Evolutionary conservation across 2,329 filamentous ascomycete species (phyloP), one percentile per base, ranked within the genome.

Genomic region (Neofusicoccum sp.): DNA sequence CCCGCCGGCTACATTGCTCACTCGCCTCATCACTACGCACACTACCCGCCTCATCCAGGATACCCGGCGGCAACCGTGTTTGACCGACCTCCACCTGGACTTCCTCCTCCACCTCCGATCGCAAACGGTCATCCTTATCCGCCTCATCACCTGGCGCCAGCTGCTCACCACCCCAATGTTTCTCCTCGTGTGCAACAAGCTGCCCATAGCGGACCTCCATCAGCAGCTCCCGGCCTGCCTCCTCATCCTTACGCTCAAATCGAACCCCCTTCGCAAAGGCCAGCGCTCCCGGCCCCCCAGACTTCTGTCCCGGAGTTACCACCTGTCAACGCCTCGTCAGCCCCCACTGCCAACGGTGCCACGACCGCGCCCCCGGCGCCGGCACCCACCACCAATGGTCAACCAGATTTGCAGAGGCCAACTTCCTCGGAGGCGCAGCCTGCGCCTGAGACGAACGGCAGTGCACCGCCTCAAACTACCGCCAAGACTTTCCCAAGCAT

Each of bases 401-500:
- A 34, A 8, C 44, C 33, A 20, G 71, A 58, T 63, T 66, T 5
- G 61, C 68, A 3, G 69, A 73, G 80, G 69, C 76, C 78, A 34
- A 77, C 71, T 63, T 41, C 80, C 76, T 65, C 77, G 76, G 8
- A 80, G 79, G 62, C 71, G 76, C 30, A 76, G 65, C 45, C 64
- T 79, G 79, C 66, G 3, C 45, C 66, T 11, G 71, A 75, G 38
- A 61, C 68, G 3, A 69, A 68, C 59, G 65, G 64, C 45, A 53
- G 64, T 30, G 65, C 68, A 40, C 63, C 68, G 1, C 68, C 71
- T 20, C 67, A 64, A 26, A 66, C 63, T 6, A 64, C 70, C 28
- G 70, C 71, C 34, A 73, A 73, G 45, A 76, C 75, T 1, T 83
- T 86, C 30, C 85, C 85, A 7, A 82, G 80, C 64, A 84, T 85